These are phyloP conservation scores for Candida suzukii DNA, from an alignment of 805 yeast genomes.

Conservation along the genomic window DNA sequence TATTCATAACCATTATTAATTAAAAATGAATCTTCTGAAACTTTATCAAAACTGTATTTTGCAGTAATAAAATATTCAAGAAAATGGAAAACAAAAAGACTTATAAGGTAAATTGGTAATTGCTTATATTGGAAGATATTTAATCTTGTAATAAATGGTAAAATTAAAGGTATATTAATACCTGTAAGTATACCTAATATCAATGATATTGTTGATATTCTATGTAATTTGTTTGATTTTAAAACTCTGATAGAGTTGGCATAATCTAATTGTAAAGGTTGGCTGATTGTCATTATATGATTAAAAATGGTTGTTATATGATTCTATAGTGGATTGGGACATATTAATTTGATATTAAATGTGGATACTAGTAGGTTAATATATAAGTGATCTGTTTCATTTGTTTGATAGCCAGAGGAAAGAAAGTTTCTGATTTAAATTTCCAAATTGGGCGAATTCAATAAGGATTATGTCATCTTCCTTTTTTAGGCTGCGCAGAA, in stretches of 20 bases:
- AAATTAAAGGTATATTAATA: constrained; percentile 1
- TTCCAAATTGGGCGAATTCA: too few relatives aligned
- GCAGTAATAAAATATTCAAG: constrained; percentile 82
- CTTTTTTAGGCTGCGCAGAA: background rate
- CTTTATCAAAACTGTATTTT: constrained; percentile 55
- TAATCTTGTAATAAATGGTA: constrained; percentile 9
- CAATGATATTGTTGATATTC: constrained; percentile 36
- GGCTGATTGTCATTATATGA: too few relatives aligned
- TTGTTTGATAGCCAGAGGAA: too few relatives aligned
- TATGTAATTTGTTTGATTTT: background rate
- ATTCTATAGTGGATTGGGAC: too few relatives aligned
- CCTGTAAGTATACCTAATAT: constrained; percentile 39
- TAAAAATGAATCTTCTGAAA: constrained; percentile 63
- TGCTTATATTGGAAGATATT: background rate
- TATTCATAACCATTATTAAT: constrained; percentile 59
- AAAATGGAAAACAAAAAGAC: constrained; percentile 64
- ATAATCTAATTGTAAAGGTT: background rate
- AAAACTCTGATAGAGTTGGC: background rate
- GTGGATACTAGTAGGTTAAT: too few relatives aligned
- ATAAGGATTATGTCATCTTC: too few relatives aligned
- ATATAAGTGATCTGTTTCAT: too few relatives aligned
- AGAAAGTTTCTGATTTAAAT: too few relatives aligned
- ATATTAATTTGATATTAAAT: too few relatives aligned
- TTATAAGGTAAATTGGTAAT: constrained; percentile 36
- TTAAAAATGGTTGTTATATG: too few relatives aligned